Base-by-base conservation (phyloP, 352 stramenopile genomes). In the Achlya hypogyna region DNA sequence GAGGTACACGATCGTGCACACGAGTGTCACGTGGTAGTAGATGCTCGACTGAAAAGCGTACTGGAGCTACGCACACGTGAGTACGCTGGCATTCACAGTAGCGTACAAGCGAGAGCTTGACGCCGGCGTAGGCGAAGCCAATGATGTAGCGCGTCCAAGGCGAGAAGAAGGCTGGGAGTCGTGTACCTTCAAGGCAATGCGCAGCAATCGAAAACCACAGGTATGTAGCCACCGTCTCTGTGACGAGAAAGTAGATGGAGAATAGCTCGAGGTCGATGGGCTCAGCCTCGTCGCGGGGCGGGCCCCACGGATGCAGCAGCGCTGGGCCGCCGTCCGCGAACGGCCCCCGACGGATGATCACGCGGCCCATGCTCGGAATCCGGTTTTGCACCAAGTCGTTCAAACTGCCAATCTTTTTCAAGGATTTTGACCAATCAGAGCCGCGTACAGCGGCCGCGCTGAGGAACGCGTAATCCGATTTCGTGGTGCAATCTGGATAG, bases 171-270 rank as follows among this genome's bases (percentile, higher is more conserved):
- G 88, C 84, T 9, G 67, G 72, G 43, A 93, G 71, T 23, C 78
- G 79, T 65, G 78, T 85, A 69, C 84, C 82, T 29, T 75, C 78
- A 40, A 93, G 71, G 54, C 81, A 88, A 70, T 93, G 84, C 71
- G 89, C 81, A 5, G 80, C 75, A 71, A 93, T 91, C 64, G 82
- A 77, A 62, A 91, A 90, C 72, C 79, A 84, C 34, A 93, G 69
- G 62, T 82, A 91, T 22, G 84, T 93, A 32, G 84, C 78, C 54
- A 91, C 70, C 49, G 75, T 78, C 74, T 93, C 84, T 40, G 81
- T 81, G 31, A 89, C 56, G 25, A 93, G 63, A 59, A 91, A 91
- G 72, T 91, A 93, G 68, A 83, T 56, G 25, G 82, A 86, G 63
- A 93, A 93, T 58, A 91, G 75, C 54, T 79, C 76, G 51, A 79